Conservation (phyloP, 495 filamentous ascomycete species). For the Articulospora tetracladia region DNA sequence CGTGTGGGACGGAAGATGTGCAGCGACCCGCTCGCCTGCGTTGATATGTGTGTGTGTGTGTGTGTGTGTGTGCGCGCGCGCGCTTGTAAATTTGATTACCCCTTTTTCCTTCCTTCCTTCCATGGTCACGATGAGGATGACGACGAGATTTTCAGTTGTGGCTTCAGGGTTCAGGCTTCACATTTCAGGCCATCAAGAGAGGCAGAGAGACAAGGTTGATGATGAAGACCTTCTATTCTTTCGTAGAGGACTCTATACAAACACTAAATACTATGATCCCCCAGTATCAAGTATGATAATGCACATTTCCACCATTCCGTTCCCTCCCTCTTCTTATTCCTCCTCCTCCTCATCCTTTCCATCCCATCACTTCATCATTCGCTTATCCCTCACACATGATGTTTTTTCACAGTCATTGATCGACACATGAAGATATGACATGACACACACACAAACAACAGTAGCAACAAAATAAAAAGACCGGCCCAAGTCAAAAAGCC, state of each 20-base stretch:
- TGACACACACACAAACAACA: neutral
- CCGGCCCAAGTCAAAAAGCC: too few relatives aligned
- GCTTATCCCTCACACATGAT: neutral
- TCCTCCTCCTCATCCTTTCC: neutral
- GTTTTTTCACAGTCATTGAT: conserved; percentile 18
- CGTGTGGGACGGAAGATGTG: too few relatives aligned
- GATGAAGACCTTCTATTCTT: conserved; percentile 15
- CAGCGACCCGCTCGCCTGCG: too few relatives aligned
- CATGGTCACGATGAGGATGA: too few relatives aligned
- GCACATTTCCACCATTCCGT: neutral
- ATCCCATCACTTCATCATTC: neutral
- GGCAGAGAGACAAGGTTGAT: neutral
- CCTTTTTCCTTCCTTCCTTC: too few relatives aligned
- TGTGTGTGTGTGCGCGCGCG: too few relatives aligned
- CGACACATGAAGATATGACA: conserved; percentile 13
- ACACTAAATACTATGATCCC: conserved; percentile 5
- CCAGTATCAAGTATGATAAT: conserved; percentile 2
- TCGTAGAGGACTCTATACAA: conserved; percentile 9
- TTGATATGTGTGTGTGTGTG: too few relatives aligned
- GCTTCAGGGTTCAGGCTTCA: too few relatives aligned
- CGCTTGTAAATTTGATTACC: too few relatives aligned
- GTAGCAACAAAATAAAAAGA: neutral
- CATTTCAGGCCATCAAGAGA: too few relatives aligned
- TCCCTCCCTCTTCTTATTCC: neutral
- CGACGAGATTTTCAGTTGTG: too few relatives aligned